phyloP scores from a whole-genome alignment of 2,329 filamentous ascomycete species.

The Zymoseptoria pseudotritici region DNA sequence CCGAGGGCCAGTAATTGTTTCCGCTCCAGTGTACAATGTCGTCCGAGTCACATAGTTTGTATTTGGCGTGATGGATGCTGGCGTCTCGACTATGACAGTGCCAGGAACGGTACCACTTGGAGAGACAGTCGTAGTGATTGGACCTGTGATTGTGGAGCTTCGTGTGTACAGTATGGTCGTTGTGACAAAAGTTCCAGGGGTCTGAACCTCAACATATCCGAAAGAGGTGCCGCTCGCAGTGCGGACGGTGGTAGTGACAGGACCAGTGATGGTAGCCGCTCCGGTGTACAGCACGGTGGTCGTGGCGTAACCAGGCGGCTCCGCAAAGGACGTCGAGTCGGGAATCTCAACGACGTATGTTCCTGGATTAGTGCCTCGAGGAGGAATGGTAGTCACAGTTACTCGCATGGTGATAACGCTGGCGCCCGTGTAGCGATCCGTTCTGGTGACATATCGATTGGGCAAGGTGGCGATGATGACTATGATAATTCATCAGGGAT shows the following conservation, averaged over 20 bases:
- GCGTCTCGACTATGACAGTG: conserved; percentile 5
- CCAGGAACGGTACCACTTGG: conserved; percentile 4
- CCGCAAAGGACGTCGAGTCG: not conserved
- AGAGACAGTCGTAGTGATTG: conserved; percentile 3
- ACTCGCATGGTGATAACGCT: conserved; percentile 2
- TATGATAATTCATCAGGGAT: not conserved
- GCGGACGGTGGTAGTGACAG: conserved; percentile 1
- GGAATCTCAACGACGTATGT: conserved; percentile 7
- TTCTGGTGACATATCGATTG: not conserved
- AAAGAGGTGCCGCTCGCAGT: conserved; percentile 2
- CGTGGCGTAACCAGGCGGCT: conserved; percentile 1
- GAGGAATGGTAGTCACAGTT: conserved; percentile 4
- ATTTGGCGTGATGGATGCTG: not conserved
- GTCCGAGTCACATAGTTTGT: conserved; percentile 2
- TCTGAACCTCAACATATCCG: not conserved
- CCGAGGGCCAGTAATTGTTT: not conserved
- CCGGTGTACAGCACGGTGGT: conserved; percentile 3
- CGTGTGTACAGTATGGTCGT: conserved; percentile 1
- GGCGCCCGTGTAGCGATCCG: conserved; percentile 4
- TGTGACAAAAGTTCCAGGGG: conserved; percentile 4
- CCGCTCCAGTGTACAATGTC: conserved; percentile 1
- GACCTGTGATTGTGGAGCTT: conserved; percentile 2
- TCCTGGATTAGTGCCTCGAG: conserved; percentile 3
- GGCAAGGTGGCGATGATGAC: not conserved
- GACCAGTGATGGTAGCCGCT: not conserved